Percentiles rank a stretch among this genome's conserved stretches.
Conservation (phyloP, 2,329 filamentous ascomycete species). For the Colletotrichum trifolii region DNA sequence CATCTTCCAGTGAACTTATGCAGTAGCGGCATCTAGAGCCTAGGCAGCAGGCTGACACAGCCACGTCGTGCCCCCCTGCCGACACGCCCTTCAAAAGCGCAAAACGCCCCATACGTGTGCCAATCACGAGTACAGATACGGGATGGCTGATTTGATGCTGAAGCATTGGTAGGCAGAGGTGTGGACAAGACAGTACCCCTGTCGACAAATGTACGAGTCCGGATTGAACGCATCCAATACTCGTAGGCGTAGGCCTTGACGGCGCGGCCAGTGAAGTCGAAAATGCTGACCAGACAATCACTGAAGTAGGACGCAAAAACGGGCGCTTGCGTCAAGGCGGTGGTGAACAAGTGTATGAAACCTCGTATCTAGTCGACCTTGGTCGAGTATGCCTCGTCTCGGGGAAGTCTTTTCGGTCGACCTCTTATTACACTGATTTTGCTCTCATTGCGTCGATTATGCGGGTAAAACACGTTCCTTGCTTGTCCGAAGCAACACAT, state of each 20-base stretch:
- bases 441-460: too few relatives aligned
- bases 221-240: too few relatives aligned
- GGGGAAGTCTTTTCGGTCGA: background rate
- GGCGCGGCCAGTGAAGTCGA: background rate
- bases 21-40: background rate
- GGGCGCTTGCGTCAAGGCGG: conserved; percentile 10
- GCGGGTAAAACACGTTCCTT: background rate
- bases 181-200: too few relatives aligned
- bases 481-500: background rate
- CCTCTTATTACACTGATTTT: background rate
- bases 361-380: conserved; percentile 7
- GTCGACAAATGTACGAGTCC: too few relatives aligned
- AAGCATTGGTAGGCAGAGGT: too few relatives aligned
- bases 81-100: conserved; percentile 7
- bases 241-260: too few relatives aligned
- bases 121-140: too few relatives aligned
- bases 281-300: background rate
- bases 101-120: background rate
- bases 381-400: background rate
- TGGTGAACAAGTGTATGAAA: conserved; percentile 14
- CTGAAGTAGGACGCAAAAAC: background rate
- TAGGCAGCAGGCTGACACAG: conserved; percentile 36
- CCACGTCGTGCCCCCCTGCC: conserved; percentile 13
- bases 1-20: background rate
- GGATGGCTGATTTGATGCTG: too few relatives aligned